A percentile compares a stretch with the other conserved stretches of the same genome.
These are phyloP conservation scores for Marchantia polymorpha DNA, from an alignment of 225 moss, liverwort and hornwort species.

Conservation along the genomic window DNA sequence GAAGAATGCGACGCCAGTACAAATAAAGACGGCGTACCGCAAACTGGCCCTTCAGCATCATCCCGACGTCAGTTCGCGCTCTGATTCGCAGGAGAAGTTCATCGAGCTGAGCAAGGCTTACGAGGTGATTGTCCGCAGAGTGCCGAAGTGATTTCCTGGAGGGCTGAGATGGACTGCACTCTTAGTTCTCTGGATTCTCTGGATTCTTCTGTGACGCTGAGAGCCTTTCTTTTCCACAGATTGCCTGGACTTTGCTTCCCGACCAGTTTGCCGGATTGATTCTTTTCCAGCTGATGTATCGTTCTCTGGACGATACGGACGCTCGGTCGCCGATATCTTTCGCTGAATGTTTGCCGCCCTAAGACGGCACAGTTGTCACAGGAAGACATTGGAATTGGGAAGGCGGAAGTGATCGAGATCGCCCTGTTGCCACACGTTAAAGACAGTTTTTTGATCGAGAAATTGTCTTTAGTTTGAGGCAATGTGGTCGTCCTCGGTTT, in stretches of 20 bases:
- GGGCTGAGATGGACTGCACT: neutral
- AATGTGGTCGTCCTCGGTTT: neutral
- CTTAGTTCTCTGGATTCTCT: too few species aligned
- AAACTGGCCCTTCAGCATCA: conserved; percentile 65
- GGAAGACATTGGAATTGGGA: neutral
- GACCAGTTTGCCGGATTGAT: neutral
- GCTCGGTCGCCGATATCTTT: neutral
- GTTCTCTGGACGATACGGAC: neutral
- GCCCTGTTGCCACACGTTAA: neutral
- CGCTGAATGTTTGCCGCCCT: neutral
- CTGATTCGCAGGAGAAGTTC: conserved; percentile 61
- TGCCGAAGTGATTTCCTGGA: neutral
- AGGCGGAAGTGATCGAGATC: neutral
- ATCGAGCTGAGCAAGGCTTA: conserved; percentile 67
- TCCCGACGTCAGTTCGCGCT: conserved; percentile 61
- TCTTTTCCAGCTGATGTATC: neutral
- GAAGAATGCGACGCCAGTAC: conserved; percentile 40
- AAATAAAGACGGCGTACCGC: conserved; percentile 69
- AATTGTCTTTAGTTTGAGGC: neutral
- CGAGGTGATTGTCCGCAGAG: conserved; percentile 38
- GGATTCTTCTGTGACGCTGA: neutral
- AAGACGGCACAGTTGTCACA: neutral
- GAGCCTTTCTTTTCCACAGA: neutral
- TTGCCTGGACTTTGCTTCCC: neutral
- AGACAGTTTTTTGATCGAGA: neutral